Evolutionary conservation across 2,329 filamentous ascomycete species (phyloP), one percentile per base, ranked within the genome.

Genomic region (Setomelanomma holmii): DNA sequence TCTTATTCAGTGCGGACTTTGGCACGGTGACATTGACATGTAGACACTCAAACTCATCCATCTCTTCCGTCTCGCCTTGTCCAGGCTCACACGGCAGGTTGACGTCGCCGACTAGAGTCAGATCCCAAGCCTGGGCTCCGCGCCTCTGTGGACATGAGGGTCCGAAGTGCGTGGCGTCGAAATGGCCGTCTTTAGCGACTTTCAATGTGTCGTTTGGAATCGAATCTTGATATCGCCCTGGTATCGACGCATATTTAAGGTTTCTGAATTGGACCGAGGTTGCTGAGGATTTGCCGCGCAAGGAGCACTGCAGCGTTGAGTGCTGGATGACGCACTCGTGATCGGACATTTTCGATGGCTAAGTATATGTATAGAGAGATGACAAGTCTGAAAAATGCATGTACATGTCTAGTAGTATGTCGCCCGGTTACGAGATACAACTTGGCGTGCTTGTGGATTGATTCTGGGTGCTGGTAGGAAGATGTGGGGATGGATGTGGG

Each of bases 91-190:
- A 55, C 5, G 45, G 41, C 27, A 66, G 40, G 4, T 19, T 27
- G 4, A 61, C 46, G 17, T 68, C 44, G 6, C 69, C 67, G 20
- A 63, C 33, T 3, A 73, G 53, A 2, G 58, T 61, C 14, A 67
- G 44, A 51, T 71, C 69, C 59, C 62, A 69, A 14, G 60, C 62
- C 45, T 68, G 67, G 11, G 62, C 67, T 17, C 63, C 67, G 36
- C 58, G 65, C 24, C 68, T 61, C 12, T 76, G 74, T 7, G 74
- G 74, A 60, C 73, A 76, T 22, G 69, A 69, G 27, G 74, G 72
- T 2, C 74, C 74, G 51, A 72, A 72, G 19, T 53, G 49, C 1
- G 72, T 75, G 2, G 71, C 73, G 51, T 76, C 66, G 34, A 66
- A 68, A 1, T 63, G 49, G 5, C 44, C 55, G 16, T 60, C 49